These are phyloP conservation scores for Citrus australasica DNA, from an alignment of 345 rosid species.

Conservation along the genomic window DNA sequence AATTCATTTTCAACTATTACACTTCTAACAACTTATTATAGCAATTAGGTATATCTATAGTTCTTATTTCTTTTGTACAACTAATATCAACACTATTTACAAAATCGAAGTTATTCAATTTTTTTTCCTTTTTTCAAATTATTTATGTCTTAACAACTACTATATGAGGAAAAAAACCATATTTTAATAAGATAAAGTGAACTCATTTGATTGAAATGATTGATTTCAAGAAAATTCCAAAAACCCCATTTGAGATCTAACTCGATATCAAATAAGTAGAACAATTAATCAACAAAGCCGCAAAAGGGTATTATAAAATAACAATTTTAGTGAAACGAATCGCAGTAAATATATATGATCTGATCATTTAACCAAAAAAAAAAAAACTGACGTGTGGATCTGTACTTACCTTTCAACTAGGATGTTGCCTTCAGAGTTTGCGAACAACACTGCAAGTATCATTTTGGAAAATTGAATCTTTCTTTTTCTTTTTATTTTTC, in stretches of 20 bases:
- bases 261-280: neutral
- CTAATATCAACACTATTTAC: neutral
- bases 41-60: neutral
- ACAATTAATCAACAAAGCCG: neutral
- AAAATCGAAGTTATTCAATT: neutral
- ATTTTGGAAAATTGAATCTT: slow-evolving; percentile 15
- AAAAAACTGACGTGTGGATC: slow-evolving; percentile 3
- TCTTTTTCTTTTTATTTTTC: neutral
- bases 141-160: too few species aligned
- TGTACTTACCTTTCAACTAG: slow-evolving; percentile 56
- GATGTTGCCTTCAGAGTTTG: slow-evolving; percentile 68
- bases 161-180: neutral
- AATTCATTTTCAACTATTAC: neutral
- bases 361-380: neutral
- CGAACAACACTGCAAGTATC: slow-evolving; percentile 69
- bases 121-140: neutral
- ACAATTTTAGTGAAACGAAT: neutral
- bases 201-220: neutral
- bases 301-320: neutral
- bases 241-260: slow-evolving; percentile 15
- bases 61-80: neutral
- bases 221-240: neutral
- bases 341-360: neutral
- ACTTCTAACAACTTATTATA: neutral
- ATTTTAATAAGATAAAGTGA: neutral